These are phyloP conservation scores for Metschnikowia anglica DNA, from an alignment of 805 yeast species.

Conservation along the genomic window DNA sequence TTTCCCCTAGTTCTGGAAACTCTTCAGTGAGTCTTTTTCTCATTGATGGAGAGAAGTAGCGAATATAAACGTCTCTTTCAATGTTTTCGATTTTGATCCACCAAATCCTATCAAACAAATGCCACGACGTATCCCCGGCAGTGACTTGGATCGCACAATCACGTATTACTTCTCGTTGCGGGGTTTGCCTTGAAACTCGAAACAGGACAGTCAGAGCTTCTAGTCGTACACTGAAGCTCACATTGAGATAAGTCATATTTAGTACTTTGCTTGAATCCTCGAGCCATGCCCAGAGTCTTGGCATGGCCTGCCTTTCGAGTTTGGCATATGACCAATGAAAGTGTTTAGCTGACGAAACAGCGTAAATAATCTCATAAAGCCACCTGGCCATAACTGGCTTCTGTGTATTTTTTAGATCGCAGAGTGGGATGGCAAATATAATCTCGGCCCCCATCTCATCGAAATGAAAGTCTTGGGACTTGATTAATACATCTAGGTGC, in stretches of 20 bases:
- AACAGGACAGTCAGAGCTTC: constrained; percentile 1
- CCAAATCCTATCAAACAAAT: constrained; percentile 17
- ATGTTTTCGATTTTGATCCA: constrained; percentile 13
- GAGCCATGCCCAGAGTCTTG: constrained; percentile 21
- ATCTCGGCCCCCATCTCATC: neutral
- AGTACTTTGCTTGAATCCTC: neutral
- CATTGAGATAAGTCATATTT: constrained; percentile 15
- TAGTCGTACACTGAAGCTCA: constrained; percentile 5
- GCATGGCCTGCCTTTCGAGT: constrained; percentile 33
- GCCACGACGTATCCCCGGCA: constrained; percentile 9
- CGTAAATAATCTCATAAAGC: constrained; percentile 27
- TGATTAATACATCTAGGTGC: neutral
- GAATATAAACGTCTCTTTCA: neutral
- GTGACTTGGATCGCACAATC: neutral
- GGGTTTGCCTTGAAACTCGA: constrained; percentile 9
- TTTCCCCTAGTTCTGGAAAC: neutral
- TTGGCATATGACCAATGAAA: constrained; percentile 43
- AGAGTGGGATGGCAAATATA: constrained; percentile 2
- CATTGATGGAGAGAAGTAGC: constrained; percentile 5
- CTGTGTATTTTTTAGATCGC: neutral
- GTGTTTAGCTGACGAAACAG: constrained; percentile 33
- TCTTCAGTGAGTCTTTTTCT: neutral
- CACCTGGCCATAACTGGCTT: constrained; percentile 28
- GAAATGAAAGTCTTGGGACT: neutral
- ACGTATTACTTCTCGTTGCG: constrained; percentile 1